Evolutionary conservation across 2,329 filamentous ascomycete genomes (phyloP), one percentile per base, ranked within the genome.

Genomic region (Ramularia collo-cygni): DNA sequence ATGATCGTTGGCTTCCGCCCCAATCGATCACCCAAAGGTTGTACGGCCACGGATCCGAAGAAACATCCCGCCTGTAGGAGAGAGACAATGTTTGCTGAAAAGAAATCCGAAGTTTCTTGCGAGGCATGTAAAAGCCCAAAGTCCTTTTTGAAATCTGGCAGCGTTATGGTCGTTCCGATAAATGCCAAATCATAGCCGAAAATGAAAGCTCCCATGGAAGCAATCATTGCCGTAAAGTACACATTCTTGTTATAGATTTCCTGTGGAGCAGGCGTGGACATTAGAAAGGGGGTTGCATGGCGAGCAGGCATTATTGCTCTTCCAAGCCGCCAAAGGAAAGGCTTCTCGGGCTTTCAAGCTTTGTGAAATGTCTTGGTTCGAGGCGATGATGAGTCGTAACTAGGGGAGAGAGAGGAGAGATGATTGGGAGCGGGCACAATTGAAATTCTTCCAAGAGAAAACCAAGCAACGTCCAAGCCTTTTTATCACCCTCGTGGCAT

Each of bases 161-260:
- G 34, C 4, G 49, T 48, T 14, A 52, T 48, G 5, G 47, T 48
- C 3, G 47, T 48, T 10, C 49, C 47, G 15, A 52, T 48, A 28
- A 52, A 50, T 1, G 47, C 49, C 12, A 46, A 27, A 33, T 52
- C 49, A 30, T 50, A 50, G 1, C 49, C 47, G 15, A 49, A 52
- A 15, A 47, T 43, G 35, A 51, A 48, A 8, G 44, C 48, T 21
- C 46, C 43, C 43, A 47, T 47, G 1, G 48, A 46, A 3, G 44
- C 46, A 8, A 49, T 44, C 7, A 51, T 8, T 4, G 48, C 40
- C 8, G 37, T 43, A 13, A 35, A 17, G 17, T 49, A 51, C 12
- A 49, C 37, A 14, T 36, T 35, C 3, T 16, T 32, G 35, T 49
- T 51, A 42, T 49, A 49, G 17, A 47, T 35, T 16, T 47, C 44